Evolutionary conservation across 169 alveolate genomes (phyloP).

Genomic region (Sarcocystis neurona): DNA sequence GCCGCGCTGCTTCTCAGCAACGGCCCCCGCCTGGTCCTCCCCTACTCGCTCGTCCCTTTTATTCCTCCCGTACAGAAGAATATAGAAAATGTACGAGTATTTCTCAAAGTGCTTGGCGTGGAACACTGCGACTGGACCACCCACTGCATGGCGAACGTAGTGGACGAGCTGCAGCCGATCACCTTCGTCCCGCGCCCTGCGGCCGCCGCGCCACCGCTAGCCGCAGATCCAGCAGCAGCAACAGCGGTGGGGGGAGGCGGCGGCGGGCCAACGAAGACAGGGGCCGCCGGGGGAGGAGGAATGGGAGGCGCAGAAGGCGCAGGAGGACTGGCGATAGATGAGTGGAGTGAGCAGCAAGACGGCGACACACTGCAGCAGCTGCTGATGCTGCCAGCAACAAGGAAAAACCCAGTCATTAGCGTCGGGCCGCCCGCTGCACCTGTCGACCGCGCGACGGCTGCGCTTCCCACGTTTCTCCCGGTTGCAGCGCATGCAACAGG

Average conservation of each 20-base stretch:
- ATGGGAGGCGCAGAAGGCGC: background rate
- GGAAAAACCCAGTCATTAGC: no score
- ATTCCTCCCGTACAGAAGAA: slow-evolving; percentile 59
- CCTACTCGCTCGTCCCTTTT: slow-evolving; percentile 47
- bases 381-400: no score
- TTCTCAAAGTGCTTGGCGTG: slow-evolving; percentile 50
- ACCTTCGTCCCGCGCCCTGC: slow-evolving; percentile 47
- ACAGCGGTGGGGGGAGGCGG: background rate
- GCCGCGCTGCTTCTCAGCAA: no score
- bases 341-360: background rate
- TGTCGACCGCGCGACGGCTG: no score
- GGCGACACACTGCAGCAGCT: no score
- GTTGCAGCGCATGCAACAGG: no score
- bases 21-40: slow-evolving; percentile 29
- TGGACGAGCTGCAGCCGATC: slow-evolving; percentile 49
- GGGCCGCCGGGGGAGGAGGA: background rate
- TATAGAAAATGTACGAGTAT: slow-evolving; percentile 46
- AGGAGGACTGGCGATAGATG: background rate
- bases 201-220: background rate
- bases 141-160: slow-evolving; percentile 47
- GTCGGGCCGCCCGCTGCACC: no score
- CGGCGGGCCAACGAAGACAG: background rate
- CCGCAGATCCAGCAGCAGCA: background rate
- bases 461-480: no score
- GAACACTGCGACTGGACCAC: slow-evolving; percentile 58